phyloP scores from a whole-genome alignment of 2,329 filamentous ascomycete species.

The Penicillium sp. region DNA sequence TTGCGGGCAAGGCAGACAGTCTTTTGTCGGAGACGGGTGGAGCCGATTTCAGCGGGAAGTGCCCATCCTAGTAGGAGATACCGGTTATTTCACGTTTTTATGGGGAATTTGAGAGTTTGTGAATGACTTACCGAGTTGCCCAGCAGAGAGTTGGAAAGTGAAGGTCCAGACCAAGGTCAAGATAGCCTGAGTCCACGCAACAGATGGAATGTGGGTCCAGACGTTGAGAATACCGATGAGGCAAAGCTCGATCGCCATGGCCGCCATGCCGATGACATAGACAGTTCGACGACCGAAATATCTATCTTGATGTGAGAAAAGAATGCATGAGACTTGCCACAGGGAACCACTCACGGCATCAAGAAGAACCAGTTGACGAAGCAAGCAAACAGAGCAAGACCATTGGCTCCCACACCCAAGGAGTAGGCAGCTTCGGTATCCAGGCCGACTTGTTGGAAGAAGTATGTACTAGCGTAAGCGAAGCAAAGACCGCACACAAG shows the following conservation, averaged over 20 bases:
- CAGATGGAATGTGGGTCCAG: neutral
- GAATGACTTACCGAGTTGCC: neutral
- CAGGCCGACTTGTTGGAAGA: constrained; percentile 40
- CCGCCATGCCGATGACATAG: neutral
- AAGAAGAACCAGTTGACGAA: neutral
- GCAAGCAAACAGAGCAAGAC: neutral
- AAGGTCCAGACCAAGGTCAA: neutral
- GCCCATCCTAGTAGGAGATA: neutral
- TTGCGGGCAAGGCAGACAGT: neutral
- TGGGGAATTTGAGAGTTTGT: too few species aligned
- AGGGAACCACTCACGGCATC: neutral
- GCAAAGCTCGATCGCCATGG: neutral
- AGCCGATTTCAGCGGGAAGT: neutral
- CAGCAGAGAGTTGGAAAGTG: neutral
- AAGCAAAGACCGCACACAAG: constrained; percentile 29
- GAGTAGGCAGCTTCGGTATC: neutral
- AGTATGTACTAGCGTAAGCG: constrained; percentile 22
- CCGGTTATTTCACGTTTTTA: neutral
- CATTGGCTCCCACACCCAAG: neutral
- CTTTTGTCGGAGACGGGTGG: neutral
- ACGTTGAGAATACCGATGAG: neutral
- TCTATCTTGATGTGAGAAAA: neutral
- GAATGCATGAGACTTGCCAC: neutral
- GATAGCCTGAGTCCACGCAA: neutral
- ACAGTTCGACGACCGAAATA: neutral